Evolutionary conservation across 1,284 basidiomycete species (phyloP), one percentile per base, ranked within the genome.

Genomic region (Papiliotrema flavescens): DNA sequence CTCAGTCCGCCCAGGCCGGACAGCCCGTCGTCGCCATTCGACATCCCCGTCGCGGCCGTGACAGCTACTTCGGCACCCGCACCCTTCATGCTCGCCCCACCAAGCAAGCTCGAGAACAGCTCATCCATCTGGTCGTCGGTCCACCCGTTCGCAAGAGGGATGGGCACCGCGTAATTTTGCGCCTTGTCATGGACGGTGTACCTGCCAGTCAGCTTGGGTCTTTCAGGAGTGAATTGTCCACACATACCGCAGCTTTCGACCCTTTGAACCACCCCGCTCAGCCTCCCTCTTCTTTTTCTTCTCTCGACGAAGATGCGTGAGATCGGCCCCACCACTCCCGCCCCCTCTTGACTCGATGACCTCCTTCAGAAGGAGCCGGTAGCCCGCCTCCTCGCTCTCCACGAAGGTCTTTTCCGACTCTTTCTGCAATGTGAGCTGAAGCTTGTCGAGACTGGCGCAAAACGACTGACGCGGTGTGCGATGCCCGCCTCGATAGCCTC

Each of bases 101-200:
- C 90, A 32, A 97, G 80, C 49, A 97, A 74, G 24, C 87, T 90
- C 36, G 84, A 81, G 73, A 97, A 96, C 49, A 96, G 75, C 71
- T 96, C 92, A 70, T 96, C 92, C 56, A 91, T 83, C 78, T 96
- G 92, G 67, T 90, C 89, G 60, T 95, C 90, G 60, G 92, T 89
- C 93, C 93, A 97, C n/a, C 67, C 72, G 22, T 62, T 49, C 13
- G 53, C 63, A 1, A 83, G 78, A 6, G 85, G 83, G 4, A 93
- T 84, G 11, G 93, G 92, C 1, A 92, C 89, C 86, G 94, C 94
- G 70, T 95, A 95, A 71, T 92, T 91, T 70, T 90, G 88, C 40
- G 94, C 78, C 77, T 95, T 96, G 67, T 95, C 90, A 69, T 96
- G 93, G 1, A 90, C 85, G 57, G 94, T 88, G 72, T 91, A 95